A percentile compares a stretch with the other conserved stretches of the same genome.
Evolutionary conservation across 2,329 filamentous ascomycete genomes (phyloP).

Genomic region (Aspergillus piperis): DNA sequence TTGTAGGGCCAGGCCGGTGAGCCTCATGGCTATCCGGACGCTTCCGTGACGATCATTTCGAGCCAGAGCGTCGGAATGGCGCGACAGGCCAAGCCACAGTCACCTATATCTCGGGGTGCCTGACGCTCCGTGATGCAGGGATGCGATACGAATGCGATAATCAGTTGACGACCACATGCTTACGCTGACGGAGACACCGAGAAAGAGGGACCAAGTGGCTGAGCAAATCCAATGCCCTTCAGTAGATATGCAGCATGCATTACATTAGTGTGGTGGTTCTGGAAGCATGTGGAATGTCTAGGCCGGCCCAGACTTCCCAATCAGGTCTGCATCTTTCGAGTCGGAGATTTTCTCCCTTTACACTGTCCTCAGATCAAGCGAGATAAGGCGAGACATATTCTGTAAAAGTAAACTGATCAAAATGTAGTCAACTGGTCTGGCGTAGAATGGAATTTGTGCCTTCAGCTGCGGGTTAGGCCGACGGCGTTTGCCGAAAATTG

Average conservation of each 20-base stretch:
- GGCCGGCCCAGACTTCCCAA: slow-evolving; percentile 4
- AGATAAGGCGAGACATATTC: neutral
- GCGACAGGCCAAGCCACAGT: neutral
- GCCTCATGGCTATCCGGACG: neutral
- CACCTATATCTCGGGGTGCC: neutral
- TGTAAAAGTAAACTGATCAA: neutral
- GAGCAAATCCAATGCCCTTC: neutral
- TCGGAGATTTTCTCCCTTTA: neutral
- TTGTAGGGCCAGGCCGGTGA: neutral
- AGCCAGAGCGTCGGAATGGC: neutral
- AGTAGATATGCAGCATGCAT: neutral
- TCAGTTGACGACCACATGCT: neutral
- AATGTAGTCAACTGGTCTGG: neutral
- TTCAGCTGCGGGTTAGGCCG: neutral
- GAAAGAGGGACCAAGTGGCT: neutral
- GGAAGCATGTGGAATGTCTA: slow-evolving; percentile 6
- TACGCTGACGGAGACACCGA: neutral
- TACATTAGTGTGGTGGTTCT: slow-evolving; percentile 6
- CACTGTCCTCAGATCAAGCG: neutral
- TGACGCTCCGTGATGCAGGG: neutral
- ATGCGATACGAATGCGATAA: neutral
- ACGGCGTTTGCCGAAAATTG: neutral
- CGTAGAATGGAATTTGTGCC: neutral
- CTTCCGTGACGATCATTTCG: neutral
- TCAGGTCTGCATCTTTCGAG: neutral